These are phyloP conservation scores for Prunella vulgaris DNA, from an alignment of 257 asterid genomes.

Conservation along the genomic window DNA sequence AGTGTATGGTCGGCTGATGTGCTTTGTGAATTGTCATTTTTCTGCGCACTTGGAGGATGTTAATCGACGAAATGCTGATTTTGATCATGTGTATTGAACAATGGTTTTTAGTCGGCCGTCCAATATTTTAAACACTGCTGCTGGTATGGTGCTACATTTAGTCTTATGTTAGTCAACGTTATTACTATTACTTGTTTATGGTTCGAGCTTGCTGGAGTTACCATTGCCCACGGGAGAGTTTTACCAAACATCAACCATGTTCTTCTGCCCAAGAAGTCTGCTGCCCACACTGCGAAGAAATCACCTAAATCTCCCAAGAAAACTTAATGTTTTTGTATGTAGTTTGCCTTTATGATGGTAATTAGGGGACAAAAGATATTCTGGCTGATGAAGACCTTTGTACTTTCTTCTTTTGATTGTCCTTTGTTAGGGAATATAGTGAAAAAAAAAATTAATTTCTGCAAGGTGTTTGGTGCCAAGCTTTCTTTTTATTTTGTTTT, in stretches of 20 bases:
- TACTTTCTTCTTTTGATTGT: background rate
- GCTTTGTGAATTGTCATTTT: conserved; percentile 96
- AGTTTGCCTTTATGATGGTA: background rate
- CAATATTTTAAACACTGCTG: conserved; percentile 48
- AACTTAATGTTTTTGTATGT: conserved; percentile 25
- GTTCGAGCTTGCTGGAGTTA: conserved; percentile 61
- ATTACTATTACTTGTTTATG: conserved; percentile 38
- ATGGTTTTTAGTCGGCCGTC: conserved; percentile 87
- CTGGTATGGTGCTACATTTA: conserved; percentile 62
- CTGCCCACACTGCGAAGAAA: conserved; percentile 36
- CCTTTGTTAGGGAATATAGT: conserved; percentile 12
- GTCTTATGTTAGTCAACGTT: conserved; percentile 39
- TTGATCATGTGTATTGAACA: conserved; percentile 83
- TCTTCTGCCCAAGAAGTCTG: conserved; percentile 61
- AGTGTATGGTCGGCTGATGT: conserved; percentile 66
- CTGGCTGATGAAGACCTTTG: conserved; percentile 7
- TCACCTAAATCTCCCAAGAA: conserved; percentile 50
- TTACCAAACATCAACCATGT: conserved; percentile 66
- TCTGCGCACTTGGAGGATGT: conserved; percentile 98
- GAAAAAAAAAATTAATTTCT: background rate
- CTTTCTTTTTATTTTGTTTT: background rate
- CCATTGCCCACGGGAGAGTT: conserved; percentile 76
- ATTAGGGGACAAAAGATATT: conserved; percentile 15
- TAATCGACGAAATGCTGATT: conserved; percentile 88
- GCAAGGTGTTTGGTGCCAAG: background rate